Evolutionary conservation across 495 filamentous ascomycete species (phyloP), one percentile per base, ranked within the genome.

Genomic region (Talaromyces adpressus): DNA sequence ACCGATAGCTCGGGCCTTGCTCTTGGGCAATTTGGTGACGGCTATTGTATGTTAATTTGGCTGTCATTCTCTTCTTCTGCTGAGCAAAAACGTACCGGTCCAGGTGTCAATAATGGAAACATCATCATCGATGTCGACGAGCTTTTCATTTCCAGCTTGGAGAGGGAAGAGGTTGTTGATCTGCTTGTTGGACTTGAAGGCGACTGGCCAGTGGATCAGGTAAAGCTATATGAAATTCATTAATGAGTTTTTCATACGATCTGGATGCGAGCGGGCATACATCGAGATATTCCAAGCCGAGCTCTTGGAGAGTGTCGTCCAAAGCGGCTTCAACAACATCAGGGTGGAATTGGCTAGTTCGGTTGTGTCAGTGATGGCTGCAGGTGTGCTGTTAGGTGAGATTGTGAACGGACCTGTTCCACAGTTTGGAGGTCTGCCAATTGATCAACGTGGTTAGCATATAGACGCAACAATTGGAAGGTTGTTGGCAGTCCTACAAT

Each of bases 21-120:
- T 71, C 72, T 82, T 81, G 70, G 78, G 77, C 54, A 82, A 77
- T 73, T 81, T 69, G 63, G 69, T 79, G 76, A 82, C 77, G 63
- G 80, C 80, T 76, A 54, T 57, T 53, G 14, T 32, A 3, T 51
- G 45, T 32, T 56, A 57, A 6, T 20, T 47, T 23, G 5, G 7
- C 32, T 41, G 41, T 57, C 20, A 11, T 47, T 18, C 14, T 5
- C 9, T 16, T 53, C 68, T 6, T 4, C 6, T 56, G 2, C 0
- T 41, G 3, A 49, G 9, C 14, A 32, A 36, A 3, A 9, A 58
- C 56, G 66, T 67, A 75, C 74, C 74, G 69, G 74, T 80, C 79
- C 78, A 82, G 69, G 79, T 82, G 62, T 82, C 77, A 25, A 79
- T 77, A 25, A 82, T 80, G 63, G 80, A 82, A 63, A 83, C 69